Conservation (phyloP, 257 asterid genomes). For the Penstemon davidsonii region DNA sequence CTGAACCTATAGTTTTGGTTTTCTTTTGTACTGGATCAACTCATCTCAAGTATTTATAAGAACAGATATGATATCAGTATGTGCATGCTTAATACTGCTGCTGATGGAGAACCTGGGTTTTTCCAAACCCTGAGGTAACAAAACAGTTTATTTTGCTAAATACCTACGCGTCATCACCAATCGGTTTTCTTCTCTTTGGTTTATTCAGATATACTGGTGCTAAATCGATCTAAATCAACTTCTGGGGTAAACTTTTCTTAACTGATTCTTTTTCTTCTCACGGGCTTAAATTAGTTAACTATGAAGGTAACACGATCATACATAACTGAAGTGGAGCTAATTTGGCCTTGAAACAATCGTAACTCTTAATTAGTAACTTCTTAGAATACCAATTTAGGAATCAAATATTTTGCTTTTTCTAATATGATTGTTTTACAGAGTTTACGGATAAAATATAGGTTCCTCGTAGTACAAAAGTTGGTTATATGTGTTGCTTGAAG, state of each 20-base stretch:
- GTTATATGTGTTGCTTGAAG: constrained; percentile 29
- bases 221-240: constrained; percentile 30
- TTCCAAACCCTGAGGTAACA: constrained; percentile 29
- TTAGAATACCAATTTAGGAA: background rate
- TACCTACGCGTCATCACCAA: constrained; percentile 18
- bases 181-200: constrained; percentile 29
- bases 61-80: constrained; percentile 20
- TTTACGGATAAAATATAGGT: background rate
- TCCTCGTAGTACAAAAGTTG: constrained; percentile 23
- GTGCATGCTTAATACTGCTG: constrained; percentile 29
- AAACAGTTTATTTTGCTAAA: constrained; percentile 24
- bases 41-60: constrained; percentile 21
- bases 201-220: constrained; percentile 38
- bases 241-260: constrained; percentile 45
- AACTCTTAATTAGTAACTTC: background rate
- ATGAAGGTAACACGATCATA: constrained; percentile 24
- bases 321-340: constrained; percentile 12
- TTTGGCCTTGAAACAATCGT: constrained; percentile 5
- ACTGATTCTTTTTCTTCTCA: constrained; percentile 32
- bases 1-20: constrained; percentile 21
- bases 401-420: background rate
- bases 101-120: constrained; percentile 28
- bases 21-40: constrained; percentile 15
- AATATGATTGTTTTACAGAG: background rate
- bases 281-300: constrained; percentile 10